Base-by-base conservation (phyloP, 2,329 filamentous ascomycete genomes). In the Epichloe gansuensis region DNA sequence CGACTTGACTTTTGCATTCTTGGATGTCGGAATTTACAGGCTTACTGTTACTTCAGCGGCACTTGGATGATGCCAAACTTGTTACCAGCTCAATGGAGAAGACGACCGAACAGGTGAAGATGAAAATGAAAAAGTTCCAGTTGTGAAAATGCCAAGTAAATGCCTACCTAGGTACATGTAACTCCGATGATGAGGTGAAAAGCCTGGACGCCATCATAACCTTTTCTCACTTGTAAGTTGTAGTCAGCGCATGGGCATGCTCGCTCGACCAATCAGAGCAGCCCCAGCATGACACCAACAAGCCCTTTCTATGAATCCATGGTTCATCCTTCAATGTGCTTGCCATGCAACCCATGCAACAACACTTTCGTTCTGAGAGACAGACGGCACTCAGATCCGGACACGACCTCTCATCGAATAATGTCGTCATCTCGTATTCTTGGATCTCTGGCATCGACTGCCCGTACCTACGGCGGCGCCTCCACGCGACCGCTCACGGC, bases 401-500 rank as follows among this genome's bases (percentile, higher is more conserved):
- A 43, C 17, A 43, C 41, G 17, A 15, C 31, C 9, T 27, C 17
- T 17, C 35, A 4, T 21, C 35, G 4, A 17, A 21, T 1, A 46
- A 46, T 49, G 49, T n/a, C 23, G 25, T 52, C 50, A 23, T 34
- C 17, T 5, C 46, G 46, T 5, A 3, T 52, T 25, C 2, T 49
- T 7, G 17, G 42, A 21, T 41, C 45, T 3, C 13, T 54, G 44
- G 46, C 49, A 38, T 39, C 51, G 31, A 38, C 45, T 12, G 8
- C 41, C 7, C 51, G 54, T 21, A 12, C 40, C 15, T 6, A 21
- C 21, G 38, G 35, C 8, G 25, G 31, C 23, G 3, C 40, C 8
- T 46, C 50, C 5, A 23, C 50, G 21, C 52, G 50, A 15, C 51
- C 55, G 25, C 54, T 46, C 23, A 7, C 44, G n/a, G 12, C 41